phyloP scores from a whole-genome alignment of 1,284 basidiomycete species.

The Trametes hirsuta region DNA sequence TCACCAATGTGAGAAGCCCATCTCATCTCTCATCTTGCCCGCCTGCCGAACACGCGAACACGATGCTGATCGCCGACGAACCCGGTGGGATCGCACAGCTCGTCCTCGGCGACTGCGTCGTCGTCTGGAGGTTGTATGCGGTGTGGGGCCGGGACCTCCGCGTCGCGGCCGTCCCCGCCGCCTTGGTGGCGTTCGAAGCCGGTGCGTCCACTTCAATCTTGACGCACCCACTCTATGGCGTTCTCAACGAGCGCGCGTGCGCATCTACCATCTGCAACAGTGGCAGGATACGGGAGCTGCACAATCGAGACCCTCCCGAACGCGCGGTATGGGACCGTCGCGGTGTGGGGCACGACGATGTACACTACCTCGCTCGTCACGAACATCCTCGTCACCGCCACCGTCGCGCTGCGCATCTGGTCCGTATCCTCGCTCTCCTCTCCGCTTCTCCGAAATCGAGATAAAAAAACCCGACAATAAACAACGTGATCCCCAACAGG shows the following conservation, averaged over 20 bases:
- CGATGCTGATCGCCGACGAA: not conserved
- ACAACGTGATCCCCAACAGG: not conserved
- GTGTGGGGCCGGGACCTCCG: not conserved
- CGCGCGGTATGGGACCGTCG: not conserved
- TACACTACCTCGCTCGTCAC: constrained; percentile 16
- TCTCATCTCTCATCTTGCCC: not conserved
- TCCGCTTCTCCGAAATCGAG: not conserved
- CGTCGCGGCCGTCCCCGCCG: not conserved
- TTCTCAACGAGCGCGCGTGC: not conserved
- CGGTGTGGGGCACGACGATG: constrained; percentile 28
- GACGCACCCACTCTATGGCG: not conserved
- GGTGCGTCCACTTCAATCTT: not conserved
- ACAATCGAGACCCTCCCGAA: not conserved
- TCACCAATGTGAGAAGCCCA: constrained; percentile 5
- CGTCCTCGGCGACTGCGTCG: not conserved
- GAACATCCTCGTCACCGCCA: constrained; percentile 11
- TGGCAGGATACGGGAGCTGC: not conserved
- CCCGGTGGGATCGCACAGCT: not conserved
- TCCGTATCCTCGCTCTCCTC: not conserved
- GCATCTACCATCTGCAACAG: not conserved
- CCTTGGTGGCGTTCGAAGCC: not conserved
- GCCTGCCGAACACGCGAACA: not conserved
- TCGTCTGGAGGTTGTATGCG: constrained; percentile 3
- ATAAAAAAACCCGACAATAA: not conserved
- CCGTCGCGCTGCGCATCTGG: constrained; percentile 14